These are phyloP conservation scores for Pythium dissotocum DNA, from an alignment of 352 stramenopile genomes.

Conservation along the genomic window DNA sequence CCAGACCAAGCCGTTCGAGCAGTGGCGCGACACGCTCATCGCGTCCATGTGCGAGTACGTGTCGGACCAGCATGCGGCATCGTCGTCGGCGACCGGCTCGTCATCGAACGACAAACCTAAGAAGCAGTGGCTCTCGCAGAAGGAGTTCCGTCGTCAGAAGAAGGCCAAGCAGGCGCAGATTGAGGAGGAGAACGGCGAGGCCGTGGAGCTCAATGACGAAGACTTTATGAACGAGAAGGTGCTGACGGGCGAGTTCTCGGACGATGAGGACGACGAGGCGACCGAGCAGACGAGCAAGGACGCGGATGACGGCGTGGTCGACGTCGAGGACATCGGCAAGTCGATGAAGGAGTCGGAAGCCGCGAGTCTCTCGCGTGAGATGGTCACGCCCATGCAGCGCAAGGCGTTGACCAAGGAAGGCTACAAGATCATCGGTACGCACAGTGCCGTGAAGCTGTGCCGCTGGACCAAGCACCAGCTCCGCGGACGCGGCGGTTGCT, in stretches of 20 bases:
- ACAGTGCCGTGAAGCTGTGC: conserved; percentile 98
- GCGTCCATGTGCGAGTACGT: conserved; percentile 77
- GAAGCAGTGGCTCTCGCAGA: conserved; percentile 73
- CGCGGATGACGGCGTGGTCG: conserved; percentile 52
- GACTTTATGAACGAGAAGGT: conserved; percentile 88
- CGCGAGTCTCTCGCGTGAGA: conserved; percentile 79
- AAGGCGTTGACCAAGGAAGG: conserved; percentile 96
- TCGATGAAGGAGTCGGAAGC: conserved; percentile 86
- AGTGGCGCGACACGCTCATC: conserved; percentile 80
- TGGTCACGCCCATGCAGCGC: conserved; percentile 95
- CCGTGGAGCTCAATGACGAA: conserved; percentile 74
- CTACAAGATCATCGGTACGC: conserved; percentile 98
- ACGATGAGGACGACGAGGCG: conserved; percentile 45
- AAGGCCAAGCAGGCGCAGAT: conserved; percentile 65
- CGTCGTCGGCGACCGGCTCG: conserved; percentile 23
- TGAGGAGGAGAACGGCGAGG: conserved; percentile 51
- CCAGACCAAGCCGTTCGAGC: conserved; percentile 78
- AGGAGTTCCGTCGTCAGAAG: conserved; percentile 85
- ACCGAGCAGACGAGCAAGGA: conserved; percentile 27
- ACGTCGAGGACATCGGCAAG: conserved; percentile 87
- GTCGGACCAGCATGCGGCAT: conserved; percentile 37
- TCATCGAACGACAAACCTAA: conserved; percentile 1
- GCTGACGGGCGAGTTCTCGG: conserved; percentile 67
- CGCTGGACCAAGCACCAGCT: conserved; percentile 99
- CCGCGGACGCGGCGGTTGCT: conserved; percentile 95